Evolutionary conservation across 306 rosid genomes (phyloP).

Genomic region (Fragaria ananassa): DNA sequence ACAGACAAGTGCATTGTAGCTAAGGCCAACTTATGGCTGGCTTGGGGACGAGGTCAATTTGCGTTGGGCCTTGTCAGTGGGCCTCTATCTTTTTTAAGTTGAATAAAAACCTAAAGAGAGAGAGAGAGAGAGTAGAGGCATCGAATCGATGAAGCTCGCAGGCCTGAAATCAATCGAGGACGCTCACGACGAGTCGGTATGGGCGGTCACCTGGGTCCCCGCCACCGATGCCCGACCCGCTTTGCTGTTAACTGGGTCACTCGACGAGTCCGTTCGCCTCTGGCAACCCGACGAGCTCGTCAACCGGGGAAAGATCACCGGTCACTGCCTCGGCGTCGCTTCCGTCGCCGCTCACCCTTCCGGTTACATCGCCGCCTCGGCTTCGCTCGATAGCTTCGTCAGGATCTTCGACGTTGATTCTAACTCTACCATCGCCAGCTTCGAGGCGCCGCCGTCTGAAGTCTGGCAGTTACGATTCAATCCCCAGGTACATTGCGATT

Average conservation of each 20-base stretch:
- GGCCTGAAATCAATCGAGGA: slow-evolving; percentile 79
- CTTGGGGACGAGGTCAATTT: no score
- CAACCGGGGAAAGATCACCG: slow-evolving; percentile 68
- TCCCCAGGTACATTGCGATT: slow-evolving; percentile 52
- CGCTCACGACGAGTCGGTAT: slow-evolving; percentile 91
- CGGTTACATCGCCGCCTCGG: slow-evolving; percentile 81
- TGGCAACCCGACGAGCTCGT: slow-evolving; percentile 87
- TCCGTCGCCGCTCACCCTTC: slow-evolving; percentile 93
- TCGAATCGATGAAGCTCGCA: slow-evolving; percentile 64
- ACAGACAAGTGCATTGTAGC: no score
- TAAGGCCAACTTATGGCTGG: no score
- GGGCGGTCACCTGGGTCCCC: slow-evolving; percentile 94
- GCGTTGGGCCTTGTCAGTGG: no score
- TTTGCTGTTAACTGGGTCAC: slow-evolving; percentile 81
- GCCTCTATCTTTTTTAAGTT: no score
- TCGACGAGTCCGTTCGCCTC: slow-evolving; percentile 86
- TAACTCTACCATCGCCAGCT: slow-evolving; percentile 78
- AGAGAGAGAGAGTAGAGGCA: not conserved
- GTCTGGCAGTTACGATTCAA: slow-evolving; percentile 97
- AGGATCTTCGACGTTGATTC: slow-evolving; percentile 88
- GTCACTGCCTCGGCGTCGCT: slow-evolving; percentile 96
- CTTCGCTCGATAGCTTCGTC: slow-evolving; percentile 92
- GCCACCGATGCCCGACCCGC: slow-evolving; percentile 69
- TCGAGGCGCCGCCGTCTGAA: slow-evolving; percentile 97
- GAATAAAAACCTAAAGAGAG: no score